A percentile compares a stretch with the other conserved stretches of the same genome.
Conservation (phyloP, 345 rosid genomes). For the Linum usitatissimum region DNA sequence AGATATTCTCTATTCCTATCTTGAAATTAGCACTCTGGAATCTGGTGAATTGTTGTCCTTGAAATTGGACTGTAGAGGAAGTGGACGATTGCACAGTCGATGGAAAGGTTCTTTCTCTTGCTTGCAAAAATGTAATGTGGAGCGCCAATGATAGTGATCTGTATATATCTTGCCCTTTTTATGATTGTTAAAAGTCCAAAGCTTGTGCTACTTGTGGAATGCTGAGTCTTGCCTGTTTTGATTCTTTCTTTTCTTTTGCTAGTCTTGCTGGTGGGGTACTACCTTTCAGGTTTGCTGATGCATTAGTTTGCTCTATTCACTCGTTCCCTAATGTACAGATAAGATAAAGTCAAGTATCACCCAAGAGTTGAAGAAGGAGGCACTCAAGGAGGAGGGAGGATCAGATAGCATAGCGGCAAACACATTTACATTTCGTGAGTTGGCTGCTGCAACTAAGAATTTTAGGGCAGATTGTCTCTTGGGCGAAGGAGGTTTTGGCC, state of each 20-base stretch:
- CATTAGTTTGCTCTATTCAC: background rate
- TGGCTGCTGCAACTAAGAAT: conserved; percentile 67
- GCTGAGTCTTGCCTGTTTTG: background rate
- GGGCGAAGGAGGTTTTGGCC: conserved; percentile 91
- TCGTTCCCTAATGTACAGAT: conserved; percentile 22
- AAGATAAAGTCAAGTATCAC: conserved; percentile 30
- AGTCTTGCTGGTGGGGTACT: background rate
- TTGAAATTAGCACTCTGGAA: background rate
- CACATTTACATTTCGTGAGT: conserved; percentile 59
- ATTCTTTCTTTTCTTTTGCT: background rate
- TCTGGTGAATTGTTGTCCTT: background rate
- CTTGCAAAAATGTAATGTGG: background rate
- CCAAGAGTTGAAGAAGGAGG: conserved; percentile 28
- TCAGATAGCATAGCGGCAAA: conserved; percentile 56
- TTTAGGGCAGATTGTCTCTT: conserved; percentile 68
- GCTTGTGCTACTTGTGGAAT: background rate
- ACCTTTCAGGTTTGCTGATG: conserved; percentile 8
- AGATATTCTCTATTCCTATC: background rate
- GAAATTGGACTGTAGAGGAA: background rate
- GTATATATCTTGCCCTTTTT: background rate
- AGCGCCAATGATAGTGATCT: background rate
- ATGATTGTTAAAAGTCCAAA: background rate
- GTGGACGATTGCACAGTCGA: background rate
- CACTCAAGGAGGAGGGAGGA: conserved; percentile 23
- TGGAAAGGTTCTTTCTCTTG: background rate